phyloP scores from a whole-genome alignment of 78 protist species.

The Tieghemostelium lacteum region DNA sequence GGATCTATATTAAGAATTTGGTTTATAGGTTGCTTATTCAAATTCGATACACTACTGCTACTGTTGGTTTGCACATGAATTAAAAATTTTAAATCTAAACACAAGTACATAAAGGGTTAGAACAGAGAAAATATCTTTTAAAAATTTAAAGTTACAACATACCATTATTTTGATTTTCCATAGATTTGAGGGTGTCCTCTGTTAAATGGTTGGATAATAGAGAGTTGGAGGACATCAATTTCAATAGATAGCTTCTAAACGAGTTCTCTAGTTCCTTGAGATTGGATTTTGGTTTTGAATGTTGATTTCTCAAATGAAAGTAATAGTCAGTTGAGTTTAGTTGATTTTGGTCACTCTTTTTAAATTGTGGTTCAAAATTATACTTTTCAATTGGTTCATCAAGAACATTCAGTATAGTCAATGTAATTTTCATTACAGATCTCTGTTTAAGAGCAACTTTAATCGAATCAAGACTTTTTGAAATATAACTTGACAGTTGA shows the following conservation, averaged over 20 bases:
- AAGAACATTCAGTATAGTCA: slow-evolving; percentile 18
- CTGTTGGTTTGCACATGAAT: slow-evolving; percentile 11
- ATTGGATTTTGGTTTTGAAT: neutral
- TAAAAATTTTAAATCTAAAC: slow-evolving; percentile 12
- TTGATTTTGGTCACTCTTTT: neutral
- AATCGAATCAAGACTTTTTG: slow-evolving; percentile 17
- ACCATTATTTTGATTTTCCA: too few species aligned
- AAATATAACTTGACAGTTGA: slow-evolving; percentile 13
- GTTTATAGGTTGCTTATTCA: neutral
- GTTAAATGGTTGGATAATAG: too few species aligned
- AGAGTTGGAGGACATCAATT: neutral
- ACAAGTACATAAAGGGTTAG: too few species aligned
- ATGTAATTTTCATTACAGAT: slow-evolving; percentile 12
- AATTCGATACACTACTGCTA: neutral
- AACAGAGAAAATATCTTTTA: too few species aligned
- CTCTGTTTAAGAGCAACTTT: slow-evolving; percentile 3
- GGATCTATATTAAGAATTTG: slow-evolving; percentile 40
- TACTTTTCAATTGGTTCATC: slow-evolving; percentile 57
- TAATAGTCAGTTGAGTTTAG: neutral
- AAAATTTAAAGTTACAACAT: too few species aligned
- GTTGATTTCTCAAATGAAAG: neutral
- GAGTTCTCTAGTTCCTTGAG: slow-evolving; percentile 1
- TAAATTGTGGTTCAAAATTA: neutral
- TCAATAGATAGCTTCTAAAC: neutral
- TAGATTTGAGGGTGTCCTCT: too few species aligned